Base-by-base conservation (phyloP, 768 basidiomycete genomes). In the Panellus pusillus region DNA sequence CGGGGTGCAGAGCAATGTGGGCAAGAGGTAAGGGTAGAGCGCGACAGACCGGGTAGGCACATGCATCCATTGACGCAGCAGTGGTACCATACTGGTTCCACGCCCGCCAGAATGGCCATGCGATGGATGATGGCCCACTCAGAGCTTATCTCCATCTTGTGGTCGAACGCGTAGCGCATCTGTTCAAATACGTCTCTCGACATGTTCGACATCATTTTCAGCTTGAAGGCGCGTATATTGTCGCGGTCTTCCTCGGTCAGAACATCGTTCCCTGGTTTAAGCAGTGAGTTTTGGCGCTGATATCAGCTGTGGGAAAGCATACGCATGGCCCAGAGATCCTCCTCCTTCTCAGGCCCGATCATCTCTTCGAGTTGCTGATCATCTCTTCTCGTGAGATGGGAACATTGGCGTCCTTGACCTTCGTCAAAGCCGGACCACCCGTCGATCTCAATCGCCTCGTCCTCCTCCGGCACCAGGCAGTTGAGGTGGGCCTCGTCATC, bases 61-160 rank as follows among this genome's bases (percentile, higher is more conserved):
- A 70, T 57, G 50, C 73, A 76, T 0, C 64, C 67, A 31, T 70
- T 66, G 8, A 63, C 36, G 50, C 75, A 76, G 41, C 72, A 74
- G 45, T 73, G 55, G 50, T 67, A 65, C 40, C 49, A 66, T 6
- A 47, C 32, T 0, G 66, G 66, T 6, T 47, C 19, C 4, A 75
- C 45, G 4, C 61, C 64, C 1, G 69, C 61, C 1, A 74, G 53
- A 4, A 60, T 42, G 1, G 65, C 65, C 9, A 71, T n/a, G 2
- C 61, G 60, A 6, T 60, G 52, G 4, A 63, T 39, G n/a, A 67
- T 67, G 3, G 63, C 55, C 47, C 61, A 71, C 17, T 66, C 58
- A 0, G 69, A 70, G 11, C 51, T 39, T 5, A 72, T 60, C 4
- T 62, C 36, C 13, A 70, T 36, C n/a, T 66, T 62, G 32, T 66